Evolutionary conservation across 2,329 filamentous ascomycete species (phyloP).

Genomic region (Hirsutella thompsonii): DNA sequence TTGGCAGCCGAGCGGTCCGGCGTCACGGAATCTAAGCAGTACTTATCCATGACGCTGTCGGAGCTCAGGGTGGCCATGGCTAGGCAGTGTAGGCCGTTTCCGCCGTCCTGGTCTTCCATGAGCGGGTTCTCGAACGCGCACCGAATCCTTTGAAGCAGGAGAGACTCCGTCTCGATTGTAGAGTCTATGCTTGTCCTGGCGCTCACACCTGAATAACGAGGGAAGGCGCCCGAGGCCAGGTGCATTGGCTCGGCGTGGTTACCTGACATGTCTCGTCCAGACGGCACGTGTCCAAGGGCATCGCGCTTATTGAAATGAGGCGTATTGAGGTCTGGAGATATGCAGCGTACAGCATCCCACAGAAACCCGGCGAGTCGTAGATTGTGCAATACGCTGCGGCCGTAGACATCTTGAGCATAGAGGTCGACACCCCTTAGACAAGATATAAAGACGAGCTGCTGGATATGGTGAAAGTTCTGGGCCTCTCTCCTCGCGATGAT

Average conservation of each 20-base stretch:
- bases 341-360: conserved; percentile 15
- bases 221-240: conserved; percentile 3
- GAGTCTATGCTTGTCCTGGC: conserved; percentile 3
- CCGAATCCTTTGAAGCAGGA: conserved; percentile 10
- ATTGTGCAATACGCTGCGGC: conserved; percentile 39
- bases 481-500: conserved; percentile 25
- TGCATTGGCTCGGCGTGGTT: conserved; percentile 1
- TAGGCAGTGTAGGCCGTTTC: conserved; percentile 46
- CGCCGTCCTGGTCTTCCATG: conserved; percentile 25
- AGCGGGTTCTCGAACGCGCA: conserved; percentile 7
- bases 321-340: conserved; percentile 21
- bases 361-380: conserved; percentile 12
- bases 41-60: conserved; percentile 22
- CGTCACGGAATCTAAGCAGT: conserved; percentile 9
- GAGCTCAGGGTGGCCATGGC: conserved; percentile 36
- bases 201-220: conserved; percentile 1
- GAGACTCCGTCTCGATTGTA: conserved; percentile 8
- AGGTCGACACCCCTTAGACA: conserved; percentile 15
- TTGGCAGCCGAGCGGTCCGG: conserved; percentile 2
- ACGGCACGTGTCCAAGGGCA: conserved; percentile 26
- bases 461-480: conserved; percentile 12
- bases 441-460: conserved; percentile 12
- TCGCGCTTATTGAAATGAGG: conserved; percentile 27
- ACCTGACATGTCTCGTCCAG: conserved; percentile 9
- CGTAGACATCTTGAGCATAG: conserved; percentile 31